phyloP scores from a whole-genome alignment of 305 asterid species.

The Solanum chacoense region DNA sequence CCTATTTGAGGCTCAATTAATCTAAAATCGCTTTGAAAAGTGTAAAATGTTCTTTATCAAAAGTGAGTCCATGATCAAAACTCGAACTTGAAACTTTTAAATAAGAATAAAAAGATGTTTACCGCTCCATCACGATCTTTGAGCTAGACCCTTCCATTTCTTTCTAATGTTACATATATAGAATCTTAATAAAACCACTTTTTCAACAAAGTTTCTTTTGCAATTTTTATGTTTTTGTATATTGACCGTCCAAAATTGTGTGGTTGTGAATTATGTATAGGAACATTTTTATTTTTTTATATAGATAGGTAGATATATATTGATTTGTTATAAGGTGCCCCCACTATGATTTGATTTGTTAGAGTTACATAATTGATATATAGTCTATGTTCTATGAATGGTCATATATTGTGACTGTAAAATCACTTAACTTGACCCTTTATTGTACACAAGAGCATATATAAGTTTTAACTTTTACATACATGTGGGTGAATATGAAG shows the following conservation, averaged over 20 bases:
- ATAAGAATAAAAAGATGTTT: neutral
- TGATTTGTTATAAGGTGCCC: neutral
- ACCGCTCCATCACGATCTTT: neutral
- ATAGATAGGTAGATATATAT: neutral
- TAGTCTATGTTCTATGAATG: neutral
- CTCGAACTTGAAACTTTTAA: neutral
- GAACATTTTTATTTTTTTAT: neutral
- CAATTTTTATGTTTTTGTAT: neutral
- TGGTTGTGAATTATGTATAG: neutral
- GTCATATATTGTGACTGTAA: neutral
- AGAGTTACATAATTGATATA: neutral
- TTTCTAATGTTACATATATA: neutral
- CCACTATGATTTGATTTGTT: slow-evolving; percentile 3
- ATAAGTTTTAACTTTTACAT: neutral
- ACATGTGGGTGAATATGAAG: neutral
- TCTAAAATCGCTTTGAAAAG: neutral
- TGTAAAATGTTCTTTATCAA: neutral
- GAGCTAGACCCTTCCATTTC: neutral
- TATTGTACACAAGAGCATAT: neutral
- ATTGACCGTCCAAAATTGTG: neutral
- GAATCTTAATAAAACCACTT: neutral
- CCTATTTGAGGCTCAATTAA: neutral
- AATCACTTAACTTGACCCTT: neutral
- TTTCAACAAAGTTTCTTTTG: neutral
- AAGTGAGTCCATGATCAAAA: neutral